Conservation (phyloP, 371 early-diverging fungal genomes). For the Mucor racemosus region DNA sequence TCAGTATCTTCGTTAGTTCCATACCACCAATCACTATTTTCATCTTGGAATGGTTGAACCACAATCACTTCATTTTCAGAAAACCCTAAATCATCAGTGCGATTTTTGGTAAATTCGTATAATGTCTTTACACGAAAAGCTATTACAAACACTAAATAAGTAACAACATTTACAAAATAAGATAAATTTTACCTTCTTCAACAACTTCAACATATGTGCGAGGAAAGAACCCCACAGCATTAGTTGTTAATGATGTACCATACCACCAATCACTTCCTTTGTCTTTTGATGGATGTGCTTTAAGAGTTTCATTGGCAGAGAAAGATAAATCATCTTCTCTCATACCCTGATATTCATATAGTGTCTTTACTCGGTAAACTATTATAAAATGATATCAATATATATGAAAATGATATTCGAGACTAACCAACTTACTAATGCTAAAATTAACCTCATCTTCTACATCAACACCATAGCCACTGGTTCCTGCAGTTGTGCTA, state of each 20-base stretch:
- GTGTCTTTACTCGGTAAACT: conserved; percentile 51
- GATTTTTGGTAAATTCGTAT: conserved; percentile 44
- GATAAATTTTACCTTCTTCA: conserved; percentile 43
- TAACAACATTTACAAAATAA: neutral
- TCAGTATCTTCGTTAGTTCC: conserved; percentile 46
- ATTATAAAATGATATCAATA: neutral
- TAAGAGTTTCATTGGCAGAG: conserved; percentile 47
- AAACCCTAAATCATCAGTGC: conserved; percentile 53
- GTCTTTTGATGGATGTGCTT: conserved; percentile 61
- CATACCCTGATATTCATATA: conserved; percentile 54
- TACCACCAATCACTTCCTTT: conserved; percentile 55
- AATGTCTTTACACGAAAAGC: conserved; percentile 53
- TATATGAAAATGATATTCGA: too few relatives aligned
- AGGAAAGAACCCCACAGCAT: conserved; percentile 49
- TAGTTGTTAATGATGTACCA: conserved; percentile 41
- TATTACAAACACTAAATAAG: conserved; percentile 3
- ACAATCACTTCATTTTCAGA: conserved; percentile 48
- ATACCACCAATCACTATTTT: conserved; percentile 53
- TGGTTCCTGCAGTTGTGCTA: conserved; percentile 47
- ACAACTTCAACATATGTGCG: conserved; percentile 50
- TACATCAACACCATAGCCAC: conserved; percentile 50
- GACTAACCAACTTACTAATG: conserved; percentile 34
- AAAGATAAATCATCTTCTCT: conserved; percentile 56
- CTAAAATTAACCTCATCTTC: conserved; percentile 57
- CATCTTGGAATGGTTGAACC: conserved; percentile 58